phyloP scores from a whole-genome alignment of 2,329 filamentous ascomycete species.

The Rhynchosporium secalis region DNA sequence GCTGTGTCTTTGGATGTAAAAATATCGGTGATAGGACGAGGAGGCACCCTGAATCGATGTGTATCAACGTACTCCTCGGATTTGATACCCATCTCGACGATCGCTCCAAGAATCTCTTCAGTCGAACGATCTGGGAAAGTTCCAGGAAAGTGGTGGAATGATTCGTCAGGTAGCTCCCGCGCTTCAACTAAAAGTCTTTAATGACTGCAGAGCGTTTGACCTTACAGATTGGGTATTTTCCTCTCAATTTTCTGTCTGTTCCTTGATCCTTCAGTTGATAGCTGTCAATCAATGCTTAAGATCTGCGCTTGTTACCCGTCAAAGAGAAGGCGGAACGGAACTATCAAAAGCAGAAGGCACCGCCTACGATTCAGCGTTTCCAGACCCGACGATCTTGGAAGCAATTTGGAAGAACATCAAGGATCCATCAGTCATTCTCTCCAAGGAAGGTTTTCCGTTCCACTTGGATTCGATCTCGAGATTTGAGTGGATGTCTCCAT shows the following conservation, averaged over 20 bases:
- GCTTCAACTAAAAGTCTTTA: not conserved
- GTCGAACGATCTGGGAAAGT: not conserved
- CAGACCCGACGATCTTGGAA: conserved; percentile 7
- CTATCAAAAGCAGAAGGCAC: not conserved
- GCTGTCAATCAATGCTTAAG: conserved; percentile 1
- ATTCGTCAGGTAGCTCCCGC: not conserved
- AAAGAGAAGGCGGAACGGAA: not conserved
- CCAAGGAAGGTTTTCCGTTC: conserved; percentile 5
- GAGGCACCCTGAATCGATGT: conserved; percentile 1
- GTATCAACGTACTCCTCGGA: not conserved
- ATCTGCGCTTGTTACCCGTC: not conserved
- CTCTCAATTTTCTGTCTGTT: conserved; percentile 1
- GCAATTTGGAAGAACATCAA: not conserved
- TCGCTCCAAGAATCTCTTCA: not conserved
- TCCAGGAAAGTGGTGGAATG: not conserved
- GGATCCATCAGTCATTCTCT: not conserved
- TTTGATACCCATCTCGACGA: conserved; percentile 8
- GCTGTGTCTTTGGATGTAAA: conserved; percentile 63
- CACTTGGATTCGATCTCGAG: not conserved
- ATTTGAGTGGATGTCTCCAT: not conserved
- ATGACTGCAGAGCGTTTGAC: not conserved
- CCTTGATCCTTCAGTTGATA: not conserved
- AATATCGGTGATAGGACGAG: conserved; percentile 55
- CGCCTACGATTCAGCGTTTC: not conserved
- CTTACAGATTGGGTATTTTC: not conserved